phyloP scores from a whole-genome alignment of 345 rosid species.

The Murraya paniculata region DNA sequence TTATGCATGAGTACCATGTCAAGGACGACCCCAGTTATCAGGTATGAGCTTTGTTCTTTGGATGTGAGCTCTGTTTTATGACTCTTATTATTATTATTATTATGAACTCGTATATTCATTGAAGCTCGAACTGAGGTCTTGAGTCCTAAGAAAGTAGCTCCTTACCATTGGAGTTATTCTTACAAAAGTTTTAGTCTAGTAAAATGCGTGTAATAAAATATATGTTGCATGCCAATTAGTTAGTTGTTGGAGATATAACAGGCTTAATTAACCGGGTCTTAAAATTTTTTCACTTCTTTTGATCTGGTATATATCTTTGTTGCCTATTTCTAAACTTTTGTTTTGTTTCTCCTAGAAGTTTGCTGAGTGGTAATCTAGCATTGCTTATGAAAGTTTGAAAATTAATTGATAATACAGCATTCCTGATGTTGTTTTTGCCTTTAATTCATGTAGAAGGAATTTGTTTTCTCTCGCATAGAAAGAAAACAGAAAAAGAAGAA shows the following conservation, averaged over 20 bases:
- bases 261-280: neutral
- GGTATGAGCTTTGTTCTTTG: too few species aligned
- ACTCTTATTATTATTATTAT: too few species aligned
- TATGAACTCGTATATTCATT: too few species aligned
- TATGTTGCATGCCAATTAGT: too few species aligned
- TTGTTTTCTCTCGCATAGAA: neutral
- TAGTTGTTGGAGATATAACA: neutral
- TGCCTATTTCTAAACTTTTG: neutral
- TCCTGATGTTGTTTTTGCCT: neutral
- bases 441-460: conserved; percentile 6
- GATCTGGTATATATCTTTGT: too few species aligned
- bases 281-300: neutral
- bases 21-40: neutral
- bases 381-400: neutral
- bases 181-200: too few species aligned
- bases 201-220: too few species aligned
- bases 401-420: neutral
- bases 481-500: neutral
- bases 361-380: neutral
- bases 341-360: too few species aligned
- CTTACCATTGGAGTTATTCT: too few species aligned
- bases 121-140: too few species aligned
- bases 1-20: neutral
- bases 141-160: too few species aligned
- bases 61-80: too few species aligned